Evolutionary conservation across 257 asterid species (phyloP).

Genomic region (Solanum appendiculatum): DNA sequence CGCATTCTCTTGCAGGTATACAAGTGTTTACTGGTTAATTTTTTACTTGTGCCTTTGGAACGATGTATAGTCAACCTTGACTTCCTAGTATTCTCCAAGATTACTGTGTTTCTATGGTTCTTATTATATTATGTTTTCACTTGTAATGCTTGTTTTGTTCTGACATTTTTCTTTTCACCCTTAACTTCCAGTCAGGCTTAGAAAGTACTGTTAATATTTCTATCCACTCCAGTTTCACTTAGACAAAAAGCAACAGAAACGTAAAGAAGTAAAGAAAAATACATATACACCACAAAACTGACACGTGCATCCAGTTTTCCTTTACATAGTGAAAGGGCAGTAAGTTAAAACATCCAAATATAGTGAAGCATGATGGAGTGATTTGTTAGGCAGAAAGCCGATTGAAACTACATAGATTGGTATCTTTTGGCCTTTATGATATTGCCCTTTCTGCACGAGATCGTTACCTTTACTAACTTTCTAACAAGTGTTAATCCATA

Average conservation of each 20-base stretch:
- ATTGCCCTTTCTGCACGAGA: background rate
- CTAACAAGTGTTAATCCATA: background rate
- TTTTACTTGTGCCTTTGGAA: background rate
- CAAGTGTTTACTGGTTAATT: background rate
- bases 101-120: background rate
- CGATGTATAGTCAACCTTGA: background rate
- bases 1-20: conserved; percentile 91
- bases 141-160: background rate
- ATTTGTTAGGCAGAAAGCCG: background rate
- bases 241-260: background rate
- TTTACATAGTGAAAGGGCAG: background rate
- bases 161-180: background rate
- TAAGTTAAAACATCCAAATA: background rate
- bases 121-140: background rate
- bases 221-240: background rate
- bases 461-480: background rate
- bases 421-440: background rate
- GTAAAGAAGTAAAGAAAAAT: background rate
- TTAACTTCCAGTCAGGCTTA: background rate
- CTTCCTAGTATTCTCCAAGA: background rate
- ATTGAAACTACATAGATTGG: background rate
- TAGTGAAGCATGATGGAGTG: background rate
- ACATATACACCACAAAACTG: background rate
- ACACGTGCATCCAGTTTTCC: background rate
- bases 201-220: background rate